Evolutionary conservation across 2,329 filamentous ascomycete species (phyloP), one percentile per base, ranked within the genome.

Genomic region (Pseudogymnoascus sp.): DNA sequence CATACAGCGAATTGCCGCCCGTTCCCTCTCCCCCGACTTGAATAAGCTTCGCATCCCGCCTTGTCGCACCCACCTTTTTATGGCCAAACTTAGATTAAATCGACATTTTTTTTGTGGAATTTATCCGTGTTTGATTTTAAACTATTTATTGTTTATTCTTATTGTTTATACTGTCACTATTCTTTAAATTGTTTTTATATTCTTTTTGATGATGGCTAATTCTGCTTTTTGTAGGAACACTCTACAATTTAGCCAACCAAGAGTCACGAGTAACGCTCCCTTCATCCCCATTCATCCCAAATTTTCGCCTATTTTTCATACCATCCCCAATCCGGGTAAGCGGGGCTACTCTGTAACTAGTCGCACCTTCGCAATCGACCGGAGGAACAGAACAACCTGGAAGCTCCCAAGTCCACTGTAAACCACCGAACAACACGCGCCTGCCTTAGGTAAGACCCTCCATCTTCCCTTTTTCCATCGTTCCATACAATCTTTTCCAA

Each of bases 401-500:
- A 60, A 60, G 36, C 58, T 40, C 42, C 10, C 29, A 60, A 39
- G 29, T 39, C 58, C 36, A 60, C 29, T 60, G 58, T 58, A 31
- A 58, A 58, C 31, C 48, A 60, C 29, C 36, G 33, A 39, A 60
- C 58, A 36, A 60, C 31, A 58, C 52, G 58, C 31, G 58, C 58
- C 58, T 60, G 58, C 58, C 31, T 66, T 72, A 72, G 71, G 71
- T 73, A 71, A 72, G 71, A 72, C 68, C 65, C 64, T 65, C 65
- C 63, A 62, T 42, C n/a, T 64, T 66, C 62, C 66, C 68, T 69
- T 67, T 35, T 58, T 21, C 48, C 13, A 58, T 31, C 48, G 15
- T 31, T 33, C 48, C 48, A 58, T 58, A 25, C 42, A 13, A 29
- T 48, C 18, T 4, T 61, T 36, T 40, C 21, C 39, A 13, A 61